phyloP scores from a whole-genome alignment of 208 protist genomes.

The Leptomonas pyrrhocoris region DNA sequence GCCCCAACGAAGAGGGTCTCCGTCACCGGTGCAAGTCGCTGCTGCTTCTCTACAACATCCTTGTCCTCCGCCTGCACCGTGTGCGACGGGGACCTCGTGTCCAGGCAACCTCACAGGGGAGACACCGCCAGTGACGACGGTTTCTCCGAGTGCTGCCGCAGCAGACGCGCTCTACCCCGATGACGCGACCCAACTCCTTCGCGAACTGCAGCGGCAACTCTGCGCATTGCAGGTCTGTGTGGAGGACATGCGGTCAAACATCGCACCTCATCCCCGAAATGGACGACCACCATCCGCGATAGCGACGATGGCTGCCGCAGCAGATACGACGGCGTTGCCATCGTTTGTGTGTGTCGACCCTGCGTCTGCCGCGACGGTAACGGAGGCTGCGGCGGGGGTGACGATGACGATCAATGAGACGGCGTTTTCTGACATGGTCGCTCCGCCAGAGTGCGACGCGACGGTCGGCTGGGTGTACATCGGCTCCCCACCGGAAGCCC shows the following conservation, averaged over 20 bases:
- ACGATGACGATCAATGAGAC: not conserved
- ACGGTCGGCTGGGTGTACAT: not conserved
- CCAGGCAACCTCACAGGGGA: not conserved
- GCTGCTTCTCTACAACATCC: too few species aligned
- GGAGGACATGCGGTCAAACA: not conserved
- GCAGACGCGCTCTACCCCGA: not conserved
- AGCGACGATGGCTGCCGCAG: too few species aligned
- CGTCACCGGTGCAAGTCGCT: too few species aligned
- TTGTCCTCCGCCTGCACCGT: too few species aligned
- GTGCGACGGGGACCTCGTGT: too few species aligned
- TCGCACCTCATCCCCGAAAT: not conserved
- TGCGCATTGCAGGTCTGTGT: not conserved
- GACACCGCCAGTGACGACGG: not conserved
- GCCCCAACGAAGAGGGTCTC: too few species aligned
- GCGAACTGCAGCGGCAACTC: slow-evolving; percentile 9
- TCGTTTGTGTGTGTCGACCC: too few species aligned
- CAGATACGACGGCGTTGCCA: too few species aligned
- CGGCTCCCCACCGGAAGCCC: not conserved
- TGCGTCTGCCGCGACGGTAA: too few species aligned
- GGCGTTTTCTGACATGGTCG: not conserved
- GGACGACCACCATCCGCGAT: too few species aligned
- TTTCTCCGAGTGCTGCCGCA: not conserved
- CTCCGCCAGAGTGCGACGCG: not conserved
- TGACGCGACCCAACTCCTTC: not conserved
- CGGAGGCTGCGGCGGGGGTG: not conserved